A percentile compares a stretch with the other conserved stretches of the same genome.
Conservation (phyloP, 2,329 filamentous ascomycete species). For the Nectriaceae sp. region DNA sequence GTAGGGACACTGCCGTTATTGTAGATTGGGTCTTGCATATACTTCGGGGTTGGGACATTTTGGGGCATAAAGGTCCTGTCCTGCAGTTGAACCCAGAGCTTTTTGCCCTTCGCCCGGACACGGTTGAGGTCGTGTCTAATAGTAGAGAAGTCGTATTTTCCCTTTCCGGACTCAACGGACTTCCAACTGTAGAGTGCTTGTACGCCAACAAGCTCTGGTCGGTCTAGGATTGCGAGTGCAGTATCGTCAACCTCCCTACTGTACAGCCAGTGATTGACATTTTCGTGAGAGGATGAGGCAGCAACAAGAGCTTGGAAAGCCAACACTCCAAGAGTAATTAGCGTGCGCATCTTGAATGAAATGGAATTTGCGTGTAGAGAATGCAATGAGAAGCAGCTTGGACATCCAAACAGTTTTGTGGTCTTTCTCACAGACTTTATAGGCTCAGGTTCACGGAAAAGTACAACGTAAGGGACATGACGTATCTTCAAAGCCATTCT, state of each 20-base stretch:
- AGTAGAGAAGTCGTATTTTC: background rate
- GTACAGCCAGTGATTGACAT: constrained; percentile 1
- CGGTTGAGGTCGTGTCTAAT: constrained; percentile 32
- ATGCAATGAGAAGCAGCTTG: no score
- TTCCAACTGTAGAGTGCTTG: constrained; percentile 17
- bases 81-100: constrained; percentile 24
- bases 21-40: constrained; percentile 16
- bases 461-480: no score
- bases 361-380: no score
- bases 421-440: no score
- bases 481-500: no score
- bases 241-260: constrained; percentile 4
- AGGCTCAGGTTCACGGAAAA: no score
- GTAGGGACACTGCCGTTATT: constrained; percentile 20
- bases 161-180: constrained; percentile 7
- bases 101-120: constrained; percentile 18
- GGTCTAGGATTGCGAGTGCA: constrained; percentile 7
- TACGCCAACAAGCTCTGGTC: constrained; percentile 11
- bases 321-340: no score
- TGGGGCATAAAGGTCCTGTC: constrained; percentile 14
- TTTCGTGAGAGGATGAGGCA: background rate
- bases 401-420: no score
- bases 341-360: no score
- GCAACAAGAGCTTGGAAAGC: background rate
- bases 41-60: constrained; percentile 16